Evolutionary conservation across 108 stramenopile genomes (phyloP).

Genomic region (Cyclotella sp.): DNA sequence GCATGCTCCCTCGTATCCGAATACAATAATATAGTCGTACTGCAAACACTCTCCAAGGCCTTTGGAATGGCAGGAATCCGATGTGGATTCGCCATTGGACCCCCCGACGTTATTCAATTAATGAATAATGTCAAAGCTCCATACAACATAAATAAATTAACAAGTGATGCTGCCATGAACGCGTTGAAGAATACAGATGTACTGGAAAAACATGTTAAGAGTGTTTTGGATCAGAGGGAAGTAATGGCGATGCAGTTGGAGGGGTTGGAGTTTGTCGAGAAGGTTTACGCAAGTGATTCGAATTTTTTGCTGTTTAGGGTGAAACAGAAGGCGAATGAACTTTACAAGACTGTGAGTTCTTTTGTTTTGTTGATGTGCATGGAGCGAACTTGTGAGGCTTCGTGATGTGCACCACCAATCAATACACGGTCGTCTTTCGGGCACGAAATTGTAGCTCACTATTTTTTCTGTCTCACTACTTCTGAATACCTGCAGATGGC

Average conservation of each 20-base stretch:
- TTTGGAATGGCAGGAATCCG: constrained; percentile 97
- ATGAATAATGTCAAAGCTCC: constrained; percentile 98
- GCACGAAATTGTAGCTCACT: no score
- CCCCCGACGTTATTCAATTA: constrained; percentile 87
- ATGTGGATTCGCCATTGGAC: constrained; percentile 92
- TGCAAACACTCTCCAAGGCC: constrained; percentile 96
- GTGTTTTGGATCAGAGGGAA: constrained; percentile 67
- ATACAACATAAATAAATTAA: constrained; percentile 93
- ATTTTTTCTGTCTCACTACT: constrained; percentile 13
- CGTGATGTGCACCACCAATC: no score
- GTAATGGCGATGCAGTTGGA: constrained; percentile 63
- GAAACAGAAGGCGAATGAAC: constrained; percentile 68
- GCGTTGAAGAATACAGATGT: constrained; percentile 66
- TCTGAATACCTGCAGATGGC: constrained; percentile 71
- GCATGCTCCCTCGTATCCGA: constrained; percentile 60
- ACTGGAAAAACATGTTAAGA: constrained; percentile 70
- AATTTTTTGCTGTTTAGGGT: constrained; percentile 92
- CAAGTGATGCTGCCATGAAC: constrained; percentile 83
- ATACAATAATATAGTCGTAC: constrained; percentile 86
- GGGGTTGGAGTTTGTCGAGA: constrained; percentile 74
- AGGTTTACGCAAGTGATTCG: constrained; percentile 85
- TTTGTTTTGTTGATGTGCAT: neutral
- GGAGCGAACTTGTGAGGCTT: neutral
- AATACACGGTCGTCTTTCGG: no score
- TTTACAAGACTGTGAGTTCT: constrained; percentile 75